phyloP scores from a whole-genome alignment of 345 rosid species.

The Rhodamnia argentea region DNA sequence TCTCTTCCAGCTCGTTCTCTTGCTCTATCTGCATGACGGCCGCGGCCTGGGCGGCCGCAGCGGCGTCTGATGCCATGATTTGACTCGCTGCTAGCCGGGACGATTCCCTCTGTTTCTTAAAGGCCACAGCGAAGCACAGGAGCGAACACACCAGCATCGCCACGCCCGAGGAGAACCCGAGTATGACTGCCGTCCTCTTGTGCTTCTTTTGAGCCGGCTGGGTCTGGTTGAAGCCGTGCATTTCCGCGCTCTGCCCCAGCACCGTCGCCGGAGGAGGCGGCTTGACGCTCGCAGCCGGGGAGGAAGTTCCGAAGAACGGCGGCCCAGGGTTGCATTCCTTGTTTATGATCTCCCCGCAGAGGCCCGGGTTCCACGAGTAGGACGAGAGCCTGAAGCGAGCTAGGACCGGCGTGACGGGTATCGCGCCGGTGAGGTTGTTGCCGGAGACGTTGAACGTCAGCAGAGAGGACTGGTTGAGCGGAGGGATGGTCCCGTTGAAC shows the following conservation, averaged over 20 bases:
- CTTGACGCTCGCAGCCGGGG: slow-evolving; percentile 6
- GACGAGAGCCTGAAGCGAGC: slow-evolving; percentile 48
- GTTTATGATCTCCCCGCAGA: slow-evolving; percentile 85
- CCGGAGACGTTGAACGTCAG: slow-evolving; percentile 51
- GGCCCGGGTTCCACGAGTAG: slow-evolving; percentile 53
- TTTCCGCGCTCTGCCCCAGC: slow-evolving; percentile 40
- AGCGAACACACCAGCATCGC: slow-evolving; percentile 39
- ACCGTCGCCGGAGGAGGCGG: slow-evolving; percentile 34
- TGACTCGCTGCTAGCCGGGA: slow-evolving; percentile 11
- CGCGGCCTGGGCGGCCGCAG: slow-evolving; percentile 36
- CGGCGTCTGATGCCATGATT: slow-evolving; percentile 9
- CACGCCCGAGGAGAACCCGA: slow-evolving; percentile 46
- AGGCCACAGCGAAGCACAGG: slow-evolving; percentile 36
- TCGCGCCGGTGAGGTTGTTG: slow-evolving; percentile 59
- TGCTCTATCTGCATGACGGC: slow-evolving; percentile 60
- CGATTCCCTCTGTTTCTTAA: slow-evolving; percentile 31
- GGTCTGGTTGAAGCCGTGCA: slow-evolving; percentile 28
- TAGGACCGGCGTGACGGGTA: slow-evolving; percentile 55
- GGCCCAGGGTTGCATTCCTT: slow-evolving; percentile 57
- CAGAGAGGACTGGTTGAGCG: slow-evolving; percentile 72
- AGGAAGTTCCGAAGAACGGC: slow-evolving; percentile 43
- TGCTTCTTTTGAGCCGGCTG: slow-evolving; percentile 19
- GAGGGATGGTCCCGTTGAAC: slow-evolving; percentile 57
- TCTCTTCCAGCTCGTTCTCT: slow-evolving; percentile 70
- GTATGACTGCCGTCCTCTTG: slow-evolving; percentile 27